phyloP scores from a whole-genome alignment of 805 yeast species.

The Schwanniomyces yamadae region DNA sequence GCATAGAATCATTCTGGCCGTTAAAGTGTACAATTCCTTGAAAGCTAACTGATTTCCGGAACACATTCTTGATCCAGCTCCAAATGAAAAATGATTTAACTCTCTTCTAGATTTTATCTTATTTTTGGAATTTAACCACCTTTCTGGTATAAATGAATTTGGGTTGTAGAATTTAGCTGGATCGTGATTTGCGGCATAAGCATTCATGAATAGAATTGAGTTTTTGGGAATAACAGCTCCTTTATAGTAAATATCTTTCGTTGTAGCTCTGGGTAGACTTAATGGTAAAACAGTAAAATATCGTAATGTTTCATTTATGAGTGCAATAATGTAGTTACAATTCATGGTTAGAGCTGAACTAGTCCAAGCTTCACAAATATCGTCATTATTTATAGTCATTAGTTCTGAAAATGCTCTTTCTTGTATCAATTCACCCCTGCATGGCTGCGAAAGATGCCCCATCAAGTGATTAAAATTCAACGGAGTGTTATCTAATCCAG shows the following conservation, averaged over 20 bases:
- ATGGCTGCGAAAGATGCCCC: conserved; percentile 54
- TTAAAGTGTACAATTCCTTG: conserved; percentile 60
- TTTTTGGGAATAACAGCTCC: conserved; percentile 49
- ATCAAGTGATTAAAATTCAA: conserved; percentile 59
- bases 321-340: conserved; percentile 54
- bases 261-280: conserved; percentile 61
- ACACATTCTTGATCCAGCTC: conserved; percentile 73
- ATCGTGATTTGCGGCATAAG: conserved; percentile 73
- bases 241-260: conserved; percentile 45
- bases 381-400: conserved; percentile 28
- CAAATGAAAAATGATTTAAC: conserved; percentile 55
- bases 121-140: conserved; percentile 43
- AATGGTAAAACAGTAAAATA: conserved; percentile 66
- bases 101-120: conserved; percentile 11
- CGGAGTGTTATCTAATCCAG: conserved; percentile 74
- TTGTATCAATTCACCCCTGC: conserved; percentile 6
- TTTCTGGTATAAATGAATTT: conserved; percentile 47
- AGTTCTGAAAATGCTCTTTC: conserved; percentile 43
- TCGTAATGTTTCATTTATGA: conserved; percentile 62
- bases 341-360: conserved; percentile 21
- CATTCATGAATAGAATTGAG: conserved; percentile 62
- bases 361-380: conserved; percentile 35
- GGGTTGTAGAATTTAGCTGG: conserved; percentile 41
- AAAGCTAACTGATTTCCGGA: conserved; percentile 65
- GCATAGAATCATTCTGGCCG: conserved; percentile 50